Conservation (phyloP, 257 asterid genomes). For the Misopates orontium region DNA sequence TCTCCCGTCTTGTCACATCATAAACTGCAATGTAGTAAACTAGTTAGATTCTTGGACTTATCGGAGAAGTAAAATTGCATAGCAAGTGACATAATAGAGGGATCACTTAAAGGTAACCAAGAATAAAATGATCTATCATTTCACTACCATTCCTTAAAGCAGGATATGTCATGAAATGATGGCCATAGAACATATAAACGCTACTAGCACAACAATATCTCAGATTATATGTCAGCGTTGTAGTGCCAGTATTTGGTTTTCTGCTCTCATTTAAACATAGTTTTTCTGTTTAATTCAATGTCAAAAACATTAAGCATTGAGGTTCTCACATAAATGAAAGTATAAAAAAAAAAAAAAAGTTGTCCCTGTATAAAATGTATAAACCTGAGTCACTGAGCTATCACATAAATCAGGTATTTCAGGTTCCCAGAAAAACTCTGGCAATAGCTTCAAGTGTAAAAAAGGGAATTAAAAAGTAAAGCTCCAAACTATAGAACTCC, state of each 20-base stretch:
- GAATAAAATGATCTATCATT: too few species aligned
- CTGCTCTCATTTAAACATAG: too few species aligned
- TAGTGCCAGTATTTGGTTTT: too few species aligned
- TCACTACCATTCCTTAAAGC: too few species aligned
- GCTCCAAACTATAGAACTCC: neutral
- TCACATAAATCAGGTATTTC: neutral
- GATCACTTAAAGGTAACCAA: neutral
- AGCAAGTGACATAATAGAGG: slow-evolving; percentile 20
- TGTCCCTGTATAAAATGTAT: too few species aligned
- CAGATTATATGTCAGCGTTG: too few species aligned
- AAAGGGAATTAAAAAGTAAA: neutral
- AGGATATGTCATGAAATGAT: too few species aligned
- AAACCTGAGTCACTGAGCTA: neutral
- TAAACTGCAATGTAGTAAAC: slow-evolving; percentile 52
- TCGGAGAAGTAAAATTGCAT: neutral
- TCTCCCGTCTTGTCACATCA: slow-evolving; percentile 87
- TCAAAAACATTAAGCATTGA: too few species aligned
- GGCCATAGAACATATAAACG: too few species aligned
- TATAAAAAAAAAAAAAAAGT: neutral
- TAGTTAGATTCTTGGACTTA: neutral
- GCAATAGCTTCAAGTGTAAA: neutral
- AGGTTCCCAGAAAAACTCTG: neutral
- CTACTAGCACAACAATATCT: too few species aligned
- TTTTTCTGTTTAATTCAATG: too few species aligned
- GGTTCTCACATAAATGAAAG: too few species aligned